A percentile compares a stretch with the other conserved stretches of the same genome.
phyloP scores from a whole-genome alignment of 805 yeast genomes.

The Danielia reshetovae region DNA sequence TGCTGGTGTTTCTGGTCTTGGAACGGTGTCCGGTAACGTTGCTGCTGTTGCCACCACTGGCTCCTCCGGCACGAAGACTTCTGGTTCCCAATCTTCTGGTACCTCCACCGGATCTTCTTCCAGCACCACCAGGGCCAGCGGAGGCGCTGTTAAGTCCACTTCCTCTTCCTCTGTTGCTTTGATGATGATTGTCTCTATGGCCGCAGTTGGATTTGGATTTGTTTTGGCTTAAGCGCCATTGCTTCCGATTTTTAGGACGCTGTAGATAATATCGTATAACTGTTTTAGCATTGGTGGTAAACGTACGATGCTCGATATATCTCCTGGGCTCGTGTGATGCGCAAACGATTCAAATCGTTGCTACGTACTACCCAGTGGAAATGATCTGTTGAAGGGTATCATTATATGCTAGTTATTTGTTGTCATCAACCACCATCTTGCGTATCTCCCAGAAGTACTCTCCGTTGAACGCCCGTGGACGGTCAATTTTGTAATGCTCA shows the following conservation, averaged over 20 bases:
- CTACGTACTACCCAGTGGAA: no score
- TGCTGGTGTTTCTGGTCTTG: constrained; percentile 71
- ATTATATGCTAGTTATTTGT: constrained; percentile 2
- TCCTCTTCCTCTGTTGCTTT: constrained; percentile 17
- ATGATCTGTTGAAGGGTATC: background rate
- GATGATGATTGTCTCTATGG: constrained; percentile 21
- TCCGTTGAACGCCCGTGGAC: constrained; percentile 12
- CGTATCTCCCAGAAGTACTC: constrained; percentile 42
- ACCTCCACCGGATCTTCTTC: constrained; percentile 5
- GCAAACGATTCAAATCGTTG: no score
- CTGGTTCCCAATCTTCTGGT: constrained; percentile 16
- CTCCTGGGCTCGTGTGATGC: no score
- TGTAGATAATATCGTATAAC: no score
- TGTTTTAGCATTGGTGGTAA: no score
- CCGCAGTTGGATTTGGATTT: constrained; percentile 28
- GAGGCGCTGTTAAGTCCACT: constrained; percentile 14
- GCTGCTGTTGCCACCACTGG: constrained; percentile 21
- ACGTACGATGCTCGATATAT: no score
- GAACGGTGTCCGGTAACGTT: constrained; percentile 36
- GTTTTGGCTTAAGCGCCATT: constrained; percentile 13
- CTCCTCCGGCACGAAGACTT: constrained; percentile 9
- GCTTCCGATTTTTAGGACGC: no score
- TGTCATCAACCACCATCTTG: constrained; percentile 38
- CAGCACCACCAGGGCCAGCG: constrained; percentile 17
- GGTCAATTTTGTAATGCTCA: constrained; percentile 21